Evolutionary conservation across 1,284 basidiomycete genomes (phyloP), one percentile per base, ranked within the genome.

Genomic region (Retiboletus flavoniger): DNA sequence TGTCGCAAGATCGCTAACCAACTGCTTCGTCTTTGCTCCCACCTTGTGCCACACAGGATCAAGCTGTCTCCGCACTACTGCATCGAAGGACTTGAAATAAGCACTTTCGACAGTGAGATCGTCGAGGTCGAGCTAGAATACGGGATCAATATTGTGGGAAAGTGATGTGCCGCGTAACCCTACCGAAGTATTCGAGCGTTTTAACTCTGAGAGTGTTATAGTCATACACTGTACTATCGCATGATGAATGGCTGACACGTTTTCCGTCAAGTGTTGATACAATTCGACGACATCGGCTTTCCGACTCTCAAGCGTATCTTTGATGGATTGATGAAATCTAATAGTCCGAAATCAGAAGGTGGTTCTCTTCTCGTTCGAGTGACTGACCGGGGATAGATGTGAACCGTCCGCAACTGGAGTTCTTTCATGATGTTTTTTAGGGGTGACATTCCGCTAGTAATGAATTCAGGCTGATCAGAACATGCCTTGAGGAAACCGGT

Each of bases 31-130:
- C 62, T 85, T 89, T 3, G 91, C 85, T 1, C 94, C 93, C 26
- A 98, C 93, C 71, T 93, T 92, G 71, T 99, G 95, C 97, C 97
- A 99, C 4, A 98, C 89, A 0, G 95, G 83, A 68, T 97, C 92
- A 5, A 99, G 83, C 63, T 95, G 92, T 41, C 87, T 83, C 9
- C 95, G 84, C 1, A 98, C 94, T 50, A 97, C 81, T 21, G 85
- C 78, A 65, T 99, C 96, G 67, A 99, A 99, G 2, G 91, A 93
- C 29, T 87, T 84, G 72, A 98, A 98, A 63, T 99, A 95, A 0
- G 94, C 93, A 63, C 93, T 96, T 65, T 98, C 93, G 44, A 98
- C 83, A 6, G 84, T 95, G 55, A 98, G 78, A 61, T 98, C 95
- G 60, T 99, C 97, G 9, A 98, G 78, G 55, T 99, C 96, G 14